Evolutionary conservation across 1,284 basidiomycete genomes (phyloP).

Genomic region (Macrocystidia cucumis): DNA sequence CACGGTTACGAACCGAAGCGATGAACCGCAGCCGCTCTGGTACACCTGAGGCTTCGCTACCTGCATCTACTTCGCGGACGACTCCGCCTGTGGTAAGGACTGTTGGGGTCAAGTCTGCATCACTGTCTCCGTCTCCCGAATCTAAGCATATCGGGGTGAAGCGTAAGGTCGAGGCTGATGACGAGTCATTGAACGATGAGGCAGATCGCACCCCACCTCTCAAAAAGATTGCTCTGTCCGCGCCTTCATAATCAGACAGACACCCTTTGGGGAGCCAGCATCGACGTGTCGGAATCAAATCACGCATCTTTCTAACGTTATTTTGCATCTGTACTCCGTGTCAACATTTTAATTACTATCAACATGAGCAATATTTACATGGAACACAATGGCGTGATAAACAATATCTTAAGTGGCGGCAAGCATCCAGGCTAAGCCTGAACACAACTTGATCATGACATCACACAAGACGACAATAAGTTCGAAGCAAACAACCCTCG

Average conservation of each 20-base stretch:
- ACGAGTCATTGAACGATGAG: slow-evolving; percentile 27
- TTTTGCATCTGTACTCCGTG: too few species aligned
- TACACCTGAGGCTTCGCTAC: slow-evolving; percentile 51
- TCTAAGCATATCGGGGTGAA: slow-evolving; percentile 49
- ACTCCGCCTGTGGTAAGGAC: slow-evolving; percentile 36
- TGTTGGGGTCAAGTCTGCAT: slow-evolving; percentile 22
- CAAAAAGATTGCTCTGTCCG: slow-evolving; percentile 47
- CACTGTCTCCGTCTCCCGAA: slow-evolving; percentile 40
- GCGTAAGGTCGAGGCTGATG: slow-evolving; percentile 58
- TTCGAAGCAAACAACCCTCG: too few species aligned
- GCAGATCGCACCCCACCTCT: slow-evolving; percentile 42
- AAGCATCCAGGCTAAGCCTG: too few species aligned
- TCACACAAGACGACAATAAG: too few species aligned
- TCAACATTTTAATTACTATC: too few species aligned
- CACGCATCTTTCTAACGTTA: too few species aligned
- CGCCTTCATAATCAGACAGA: slow-evolving; percentile 10
- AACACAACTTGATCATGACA: too few species aligned
- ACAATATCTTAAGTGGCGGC: too few species aligned
- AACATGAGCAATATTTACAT: too few species aligned
- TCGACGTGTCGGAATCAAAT: too few species aligned
- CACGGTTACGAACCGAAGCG: slow-evolving; percentile 54
- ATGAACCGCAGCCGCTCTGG: slow-evolving; percentile 57
- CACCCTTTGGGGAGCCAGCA: too few species aligned
- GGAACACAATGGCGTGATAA: too few species aligned
- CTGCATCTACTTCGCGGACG: slow-evolving; percentile 17